Evolutionary conservation across 176 grass and related monocot genomes (phyloP).

Genomic region (Aegilops longissima): DNA sequence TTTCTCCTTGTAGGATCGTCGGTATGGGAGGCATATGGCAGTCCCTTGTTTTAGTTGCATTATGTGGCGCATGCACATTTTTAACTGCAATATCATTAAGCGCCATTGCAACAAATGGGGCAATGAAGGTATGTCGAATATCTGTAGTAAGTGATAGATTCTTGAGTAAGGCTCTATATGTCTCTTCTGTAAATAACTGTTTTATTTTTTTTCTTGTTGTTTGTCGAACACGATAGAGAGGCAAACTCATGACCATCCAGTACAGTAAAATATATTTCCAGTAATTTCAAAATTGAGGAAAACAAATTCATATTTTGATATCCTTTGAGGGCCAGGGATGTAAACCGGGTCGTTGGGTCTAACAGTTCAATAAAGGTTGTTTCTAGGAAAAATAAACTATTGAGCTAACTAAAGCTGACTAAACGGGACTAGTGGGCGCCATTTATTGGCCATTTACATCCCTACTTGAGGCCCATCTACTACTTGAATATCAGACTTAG

Average conservation of each 20-base stretch:
- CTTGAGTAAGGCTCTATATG: background rate
- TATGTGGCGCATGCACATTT: conserved; percentile 89
- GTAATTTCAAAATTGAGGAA: background rate
- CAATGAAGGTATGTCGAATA: conserved; percentile 80
- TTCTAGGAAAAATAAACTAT: no score
- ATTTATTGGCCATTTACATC: no score
- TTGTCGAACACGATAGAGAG: background rate
- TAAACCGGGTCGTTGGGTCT: no score
- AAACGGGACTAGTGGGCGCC: no score
- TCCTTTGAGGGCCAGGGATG: no score
- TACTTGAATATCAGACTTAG: background rate
- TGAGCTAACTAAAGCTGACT: no score
- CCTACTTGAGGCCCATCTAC: background rate
- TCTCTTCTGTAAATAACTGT: background rate
- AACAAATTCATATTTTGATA: conserved; percentile 14
- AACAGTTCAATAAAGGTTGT: no score
- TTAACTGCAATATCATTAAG: conserved; percentile 89
- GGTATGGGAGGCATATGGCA: conserved; percentile 87
- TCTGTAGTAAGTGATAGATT: background rate
- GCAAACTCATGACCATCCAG: background rate
- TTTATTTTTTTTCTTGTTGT: background rate
- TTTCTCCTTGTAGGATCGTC: conserved; percentile 66
- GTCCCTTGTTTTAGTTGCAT: conserved; percentile 67
- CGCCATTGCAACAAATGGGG: conserved; percentile 96
- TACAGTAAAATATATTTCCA: background rate